phyloP scores from a whole-genome alignment of 2,329 filamentous ascomycete genomes.

The Alternaria consortialis region DNA sequence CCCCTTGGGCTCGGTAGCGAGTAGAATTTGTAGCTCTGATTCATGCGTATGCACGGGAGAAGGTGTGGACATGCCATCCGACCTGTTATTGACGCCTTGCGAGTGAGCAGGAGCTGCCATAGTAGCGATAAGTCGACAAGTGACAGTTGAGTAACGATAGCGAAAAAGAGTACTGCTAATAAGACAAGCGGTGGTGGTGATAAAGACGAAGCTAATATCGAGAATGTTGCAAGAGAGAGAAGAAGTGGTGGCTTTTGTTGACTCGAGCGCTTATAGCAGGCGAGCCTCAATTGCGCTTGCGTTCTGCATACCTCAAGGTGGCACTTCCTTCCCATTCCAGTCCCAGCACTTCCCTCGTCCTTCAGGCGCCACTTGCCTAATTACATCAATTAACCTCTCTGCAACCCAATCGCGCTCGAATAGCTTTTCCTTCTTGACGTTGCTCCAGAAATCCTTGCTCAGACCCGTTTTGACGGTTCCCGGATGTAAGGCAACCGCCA shows the following conservation, averaged over 20 bases:
- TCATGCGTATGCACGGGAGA: not conserved
- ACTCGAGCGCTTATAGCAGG: not conserved
- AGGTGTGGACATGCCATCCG: not conserved
- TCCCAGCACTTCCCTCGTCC: slow-evolving; percentile 53
- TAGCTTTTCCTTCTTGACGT: slow-evolving; percentile 68
- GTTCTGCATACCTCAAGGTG: slow-evolving; percentile 36
- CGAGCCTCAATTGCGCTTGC: slow-evolving; percentile 3
- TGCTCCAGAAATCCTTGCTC: slow-evolving; percentile 75
- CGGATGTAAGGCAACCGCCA: slow-evolving; percentile 77
- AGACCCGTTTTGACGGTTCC: slow-evolving; percentile 82
- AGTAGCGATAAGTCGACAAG: not conserved
- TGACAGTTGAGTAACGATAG: not conserved
- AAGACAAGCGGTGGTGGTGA: not conserved
- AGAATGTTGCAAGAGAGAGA: not conserved
- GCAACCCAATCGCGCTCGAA: slow-evolving; percentile 73
- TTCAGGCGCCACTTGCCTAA: slow-evolving; percentile 70
- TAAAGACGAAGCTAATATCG: not conserved
- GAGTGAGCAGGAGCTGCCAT: not conserved
- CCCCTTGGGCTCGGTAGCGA: not conserved
- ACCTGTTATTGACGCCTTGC: not conserved
- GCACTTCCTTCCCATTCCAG: slow-evolving; percentile 51
- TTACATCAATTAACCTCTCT: slow-evolving; percentile 69
- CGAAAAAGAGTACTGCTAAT: not conserved
- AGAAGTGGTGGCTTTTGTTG: not conserved
- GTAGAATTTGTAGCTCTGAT: not conserved